Percentiles rank a stretch among this genome's conserved stretches.
Evolutionary conservation across 2,329 filamentous ascomycete species (phyloP).

Genomic region (Claviceps pazoutovae): DNA sequence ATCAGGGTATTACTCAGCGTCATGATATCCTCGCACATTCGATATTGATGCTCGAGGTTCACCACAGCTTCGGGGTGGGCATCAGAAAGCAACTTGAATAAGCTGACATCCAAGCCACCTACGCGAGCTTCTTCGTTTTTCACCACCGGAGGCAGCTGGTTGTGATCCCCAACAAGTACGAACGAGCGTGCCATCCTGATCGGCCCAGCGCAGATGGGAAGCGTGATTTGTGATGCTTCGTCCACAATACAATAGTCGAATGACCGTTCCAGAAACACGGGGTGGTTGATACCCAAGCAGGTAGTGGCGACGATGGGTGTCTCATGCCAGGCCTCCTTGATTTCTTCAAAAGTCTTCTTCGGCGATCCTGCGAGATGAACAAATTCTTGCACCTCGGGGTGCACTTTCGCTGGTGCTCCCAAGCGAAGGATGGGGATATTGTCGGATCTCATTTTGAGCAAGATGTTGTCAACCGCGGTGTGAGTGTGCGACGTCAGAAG

Average conservation of each 20-base stretch:
- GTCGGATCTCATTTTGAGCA: conserved; percentile 76
- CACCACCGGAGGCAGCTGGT: conserved; percentile 86
- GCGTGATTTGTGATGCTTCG: conserved; percentile 91
- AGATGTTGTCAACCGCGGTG: conserved; percentile 93
- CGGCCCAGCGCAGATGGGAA: conserved; percentile 86
- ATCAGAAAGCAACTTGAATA: conserved; percentile 90
- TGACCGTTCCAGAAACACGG: conserved; percentile 71
- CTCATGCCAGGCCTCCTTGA: conserved; percentile 70
- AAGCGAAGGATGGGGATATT: conserved; percentile 71
- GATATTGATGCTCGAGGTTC: conserved; percentile 88
- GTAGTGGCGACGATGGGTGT: conserved; percentile 88
- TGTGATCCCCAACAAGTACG: conserved; percentile 91
- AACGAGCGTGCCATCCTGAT: conserved; percentile 89
- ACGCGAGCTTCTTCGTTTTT: conserved; percentile 78
- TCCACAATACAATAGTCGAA: conserved; percentile 99
- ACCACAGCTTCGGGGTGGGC: conserved; percentile 76
- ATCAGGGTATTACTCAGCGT: conserved; percentile 83
- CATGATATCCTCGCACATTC: conserved; percentile 98
- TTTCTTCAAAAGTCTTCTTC: conserved; percentile 66
- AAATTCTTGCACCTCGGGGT: conserved; percentile 77
- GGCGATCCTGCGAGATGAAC: conserved; percentile 62
- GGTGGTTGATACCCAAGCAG: conserved; percentile 81
- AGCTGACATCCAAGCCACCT: conserved; percentile 78
- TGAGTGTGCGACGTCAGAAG: conserved; percentile 92
- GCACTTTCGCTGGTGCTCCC: conserved; percentile 72